phyloP scores from a whole-genome alignment of 106 monocot species.

The Dendrobium chrysotoxum region DNA sequence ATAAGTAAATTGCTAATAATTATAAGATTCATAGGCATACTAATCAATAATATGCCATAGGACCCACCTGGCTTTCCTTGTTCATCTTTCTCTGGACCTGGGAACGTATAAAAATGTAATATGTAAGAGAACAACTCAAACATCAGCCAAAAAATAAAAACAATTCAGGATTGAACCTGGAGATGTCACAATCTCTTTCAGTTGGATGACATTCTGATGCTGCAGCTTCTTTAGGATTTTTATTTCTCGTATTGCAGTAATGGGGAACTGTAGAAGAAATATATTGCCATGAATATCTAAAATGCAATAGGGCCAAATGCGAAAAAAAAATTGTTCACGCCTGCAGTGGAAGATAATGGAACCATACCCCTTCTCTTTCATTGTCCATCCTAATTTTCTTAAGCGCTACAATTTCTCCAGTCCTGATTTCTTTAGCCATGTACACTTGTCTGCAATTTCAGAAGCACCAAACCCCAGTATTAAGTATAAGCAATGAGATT shows the following conservation, averaged over 20 bases:
- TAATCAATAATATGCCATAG: not conserved
- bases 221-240: conserved; percentile 97
- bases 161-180: conserved; percentile 38
- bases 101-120: conserved; percentile 4
- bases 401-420: conserved; percentile 88
- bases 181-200: conserved; percentile 97
- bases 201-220: conserved; percentile 88
- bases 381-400: conserved; percentile 99
- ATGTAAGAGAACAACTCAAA: not conserved
- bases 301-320: not conserved
- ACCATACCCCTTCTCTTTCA: conserved; percentile 85
- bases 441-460: conserved; percentile 69
- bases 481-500: not conserved
- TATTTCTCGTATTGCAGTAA: conserved; percentile 95
- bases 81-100: conserved; percentile 93
- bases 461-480: not conserved
- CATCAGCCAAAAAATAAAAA: not conserved
- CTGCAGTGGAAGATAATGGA: not conserved
- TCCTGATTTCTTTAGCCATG: conserved; percentile 88
- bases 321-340: not conserved
- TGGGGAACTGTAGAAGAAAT: conserved; percentile 67
- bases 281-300: not conserved
- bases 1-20: not conserved
- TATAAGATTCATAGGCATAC: not conserved
- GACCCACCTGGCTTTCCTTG: conserved; percentile 74